These are phyloP conservation scores for Zygoascus bituminiphila DNA, from an alignment of 805 yeast genomes.

Conservation along the genomic window DNA sequence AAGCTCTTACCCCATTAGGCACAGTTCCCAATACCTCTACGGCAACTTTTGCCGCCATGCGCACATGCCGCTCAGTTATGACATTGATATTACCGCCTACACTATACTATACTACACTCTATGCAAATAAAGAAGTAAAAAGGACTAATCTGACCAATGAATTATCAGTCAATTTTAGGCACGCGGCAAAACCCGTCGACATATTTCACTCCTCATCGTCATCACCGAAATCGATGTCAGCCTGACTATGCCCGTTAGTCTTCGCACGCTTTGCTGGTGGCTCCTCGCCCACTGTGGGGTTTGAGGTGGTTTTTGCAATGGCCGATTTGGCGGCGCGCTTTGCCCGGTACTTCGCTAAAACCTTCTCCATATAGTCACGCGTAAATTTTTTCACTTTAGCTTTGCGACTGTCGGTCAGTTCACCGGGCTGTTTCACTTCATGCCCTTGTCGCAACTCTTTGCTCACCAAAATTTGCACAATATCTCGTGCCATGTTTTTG, in stretches of 20 bases:
- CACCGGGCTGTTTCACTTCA: constrained; percentile 37
- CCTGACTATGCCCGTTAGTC: neutral
- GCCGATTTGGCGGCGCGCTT: constrained; percentile 8
- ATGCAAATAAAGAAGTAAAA: too few relatives aligned
- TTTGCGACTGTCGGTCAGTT: constrained; percentile 55
- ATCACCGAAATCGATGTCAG: constrained; percentile 1
- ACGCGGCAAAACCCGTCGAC: too few relatives aligned
- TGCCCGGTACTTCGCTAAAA: constrained; percentile 10
- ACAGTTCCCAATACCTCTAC: neutral
- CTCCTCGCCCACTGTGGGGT: constrained; percentile 3
- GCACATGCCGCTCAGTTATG: neutral
- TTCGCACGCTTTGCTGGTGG: neutral
- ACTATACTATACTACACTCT: too few relatives aligned
- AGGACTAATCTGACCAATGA: neutral
- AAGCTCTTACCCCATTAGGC: neutral
- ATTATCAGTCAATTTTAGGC: neutral
- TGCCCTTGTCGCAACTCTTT: constrained; percentile 50
- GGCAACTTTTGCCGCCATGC: neutral
- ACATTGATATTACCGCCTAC: neutral
- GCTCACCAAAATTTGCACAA: constrained; percentile 54
- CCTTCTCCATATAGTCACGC: constrained; percentile 23
- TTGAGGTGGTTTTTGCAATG: constrained; percentile 1
- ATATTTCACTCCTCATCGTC: too few relatives aligned
- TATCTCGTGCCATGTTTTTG: constrained; percentile 72
- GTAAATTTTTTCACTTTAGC: constrained; percentile 62